phyloP scores from a whole-genome alignment of 805 yeast species.

The Sugiyamaella smithiae region DNA sequence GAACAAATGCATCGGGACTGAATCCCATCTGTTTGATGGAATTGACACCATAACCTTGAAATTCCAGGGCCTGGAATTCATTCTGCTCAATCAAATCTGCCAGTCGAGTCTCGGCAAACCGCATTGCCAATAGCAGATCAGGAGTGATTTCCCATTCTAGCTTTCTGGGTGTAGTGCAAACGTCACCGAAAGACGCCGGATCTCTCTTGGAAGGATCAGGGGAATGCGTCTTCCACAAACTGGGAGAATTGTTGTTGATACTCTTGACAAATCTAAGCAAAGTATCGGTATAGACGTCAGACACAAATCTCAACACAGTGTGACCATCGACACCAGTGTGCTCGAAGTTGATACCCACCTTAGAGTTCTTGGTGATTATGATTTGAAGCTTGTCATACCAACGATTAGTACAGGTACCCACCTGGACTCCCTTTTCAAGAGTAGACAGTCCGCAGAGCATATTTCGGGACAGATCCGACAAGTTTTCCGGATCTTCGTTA shows the following conservation, averaged over 20 bases:
- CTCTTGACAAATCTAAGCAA: constrained; percentile 81
- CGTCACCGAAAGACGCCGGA: constrained; percentile 44
- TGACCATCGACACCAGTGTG: constrained; percentile 94
- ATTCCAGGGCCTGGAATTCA: constrained; percentile 79
- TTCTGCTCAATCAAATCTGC: constrained; percentile 86
- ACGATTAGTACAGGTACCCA: constrained; percentile 90
- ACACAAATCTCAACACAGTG: constrained; percentile 81
- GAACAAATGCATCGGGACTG: constrained; percentile 92
- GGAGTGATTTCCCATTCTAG: constrained; percentile 83
- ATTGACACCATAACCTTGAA: constrained; percentile 61
- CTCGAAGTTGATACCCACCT: constrained; percentile 91
- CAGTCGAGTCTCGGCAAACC: constrained; percentile 88
- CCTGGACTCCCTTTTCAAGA: constrained; percentile 80
- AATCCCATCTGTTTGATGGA: constrained; percentile 79
- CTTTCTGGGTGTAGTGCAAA: constrained; percentile 71
- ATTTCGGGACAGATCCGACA: constrained; percentile 65
- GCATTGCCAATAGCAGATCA: constrained; percentile 70
- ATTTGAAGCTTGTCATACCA: constrained; percentile 93
- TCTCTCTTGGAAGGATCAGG: constrained; percentile 47
- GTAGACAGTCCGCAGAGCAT: constrained; percentile 84
- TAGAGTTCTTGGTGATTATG: constrained; percentile 82
- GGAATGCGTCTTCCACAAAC: constrained; percentile 58
- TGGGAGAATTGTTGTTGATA: constrained; percentile 72
- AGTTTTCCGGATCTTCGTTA: constrained; percentile 61
- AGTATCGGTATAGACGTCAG: constrained; percentile 89